A percentile compares a stretch with the other conserved stretches of the same genome.
Conservation (phyloP, 2,329 filamentous ascomycete genomes). For the Neofusicoccum sp. region DNA sequence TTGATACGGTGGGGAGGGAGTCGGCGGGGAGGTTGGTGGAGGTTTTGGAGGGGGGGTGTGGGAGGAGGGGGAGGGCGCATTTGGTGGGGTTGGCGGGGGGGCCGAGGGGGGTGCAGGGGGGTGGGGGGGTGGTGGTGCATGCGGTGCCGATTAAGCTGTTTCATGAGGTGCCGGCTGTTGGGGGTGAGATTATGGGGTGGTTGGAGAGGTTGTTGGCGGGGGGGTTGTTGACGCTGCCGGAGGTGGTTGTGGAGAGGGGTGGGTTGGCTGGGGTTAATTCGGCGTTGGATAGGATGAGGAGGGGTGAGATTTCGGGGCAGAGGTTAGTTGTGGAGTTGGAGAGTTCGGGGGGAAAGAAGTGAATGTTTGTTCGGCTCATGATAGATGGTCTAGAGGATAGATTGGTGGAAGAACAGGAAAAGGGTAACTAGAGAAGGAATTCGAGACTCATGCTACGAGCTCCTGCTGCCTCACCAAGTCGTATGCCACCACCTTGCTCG, state of each 20-base stretch:
- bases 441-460: neutral
- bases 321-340: constrained; percentile 57
- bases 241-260: constrained; percentile 64
- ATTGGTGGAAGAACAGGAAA: neutral
- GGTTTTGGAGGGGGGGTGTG: neutral
- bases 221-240: constrained; percentile 56
- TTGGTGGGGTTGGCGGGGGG: constrained; percentile 66
- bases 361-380: too few relatives aligned
- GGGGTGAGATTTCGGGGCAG: constrained; percentile 65
- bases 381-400: neutral
- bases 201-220: constrained; percentile 61
- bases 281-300: constrained; percentile 64
- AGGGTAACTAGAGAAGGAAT: too few relatives aligned
- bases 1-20: constrained; percentile 5
- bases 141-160: constrained; percentile 74
- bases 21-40: neutral
- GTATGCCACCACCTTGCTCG: neutral
- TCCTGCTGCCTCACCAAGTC: constrained; percentile 10
- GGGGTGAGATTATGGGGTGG: constrained; percentile 63
- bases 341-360: constrained; percentile 31
- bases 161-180: constrained; percentile 64
- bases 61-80: constrained; percentile 43
- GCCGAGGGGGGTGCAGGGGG: constrained; percentile 58
- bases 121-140: constrained; percentile 55
- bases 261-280: constrained; percentile 66